Base-by-base conservation (phyloP, 768 basidiomycete genomes). In the Russula compacta region DNA sequence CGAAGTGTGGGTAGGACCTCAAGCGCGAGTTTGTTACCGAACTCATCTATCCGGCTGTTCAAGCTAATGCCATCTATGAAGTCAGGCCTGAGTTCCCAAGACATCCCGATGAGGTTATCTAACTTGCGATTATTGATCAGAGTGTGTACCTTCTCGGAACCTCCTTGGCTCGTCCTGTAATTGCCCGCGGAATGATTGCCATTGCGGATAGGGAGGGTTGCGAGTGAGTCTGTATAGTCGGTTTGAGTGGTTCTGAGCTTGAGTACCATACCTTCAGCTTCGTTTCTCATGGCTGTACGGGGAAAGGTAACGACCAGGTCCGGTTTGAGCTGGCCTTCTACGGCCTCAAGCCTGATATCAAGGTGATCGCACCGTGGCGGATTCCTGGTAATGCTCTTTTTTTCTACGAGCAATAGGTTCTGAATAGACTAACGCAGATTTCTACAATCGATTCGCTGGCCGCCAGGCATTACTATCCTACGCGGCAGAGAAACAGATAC, bases 261-360 rank as follows among this genome's bases (percentile, higher is more conserved):
- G 55, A 32, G 46, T 46, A 24, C 36, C 48, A 15, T 36, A 6
- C 47, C 48, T 44, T 14, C 51, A 95, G 94, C 73, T 99, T 82
- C 71, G 95, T 98, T 64, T 85, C 95, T 29, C 97, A 98, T 75
- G 97, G 97, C 29, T 99, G 97, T 81, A 99, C 97, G 53, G 97
- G 97, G 56, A 99, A 99, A 79, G 97, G 97, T 56, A 99, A 99
- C 74, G 97, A 99, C 74, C 97, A 99, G 76, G 97, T 99, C 69
- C 92, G 97, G 63, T 99, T 98, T 74, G 97, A 99, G 72, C 86
- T 98, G 58, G 94, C 97, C 0, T 99, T 99, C 79, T 99, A 98
- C 74, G 97, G 93, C 58, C 83, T 99, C 65, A 94, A 97, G 73
- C 95, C 97, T 47, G 90, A 94, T 68, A 98, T 99, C 83, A 98